Conservation (phyloP, 768 basidiomycete species). For the Lactifluus subvellereus region DNA sequence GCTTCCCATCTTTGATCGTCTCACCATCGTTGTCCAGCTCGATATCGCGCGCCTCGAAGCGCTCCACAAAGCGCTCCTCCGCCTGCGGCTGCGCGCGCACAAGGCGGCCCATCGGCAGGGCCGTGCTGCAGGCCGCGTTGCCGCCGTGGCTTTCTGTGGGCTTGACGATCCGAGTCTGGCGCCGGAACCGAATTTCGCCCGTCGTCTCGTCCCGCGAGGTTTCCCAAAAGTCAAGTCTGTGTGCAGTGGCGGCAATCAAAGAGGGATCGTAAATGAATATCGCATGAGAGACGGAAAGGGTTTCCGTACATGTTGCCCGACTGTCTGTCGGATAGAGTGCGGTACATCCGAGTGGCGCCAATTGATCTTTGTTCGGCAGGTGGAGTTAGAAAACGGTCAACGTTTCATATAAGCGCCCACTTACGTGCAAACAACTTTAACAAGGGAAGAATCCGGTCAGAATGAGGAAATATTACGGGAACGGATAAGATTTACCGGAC, state of each 20-base stretch:
- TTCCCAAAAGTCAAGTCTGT: conserved; percentile 24
- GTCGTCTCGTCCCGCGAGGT: conserved; percentile 17
- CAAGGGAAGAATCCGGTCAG: background rate
- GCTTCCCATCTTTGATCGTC: conserved; percentile 5
- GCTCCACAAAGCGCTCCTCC: conserved; percentile 19
- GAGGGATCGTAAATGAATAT: background rate
- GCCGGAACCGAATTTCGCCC: conserved; percentile 23
- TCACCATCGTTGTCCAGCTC: conserved; percentile 13
- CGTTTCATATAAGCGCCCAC: background rate
- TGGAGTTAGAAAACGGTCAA: too few relatives aligned
- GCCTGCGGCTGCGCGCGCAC: conserved; percentile 6
- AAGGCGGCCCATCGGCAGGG: conserved; percentile 14
- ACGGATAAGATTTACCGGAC: conserved; percentile 6
- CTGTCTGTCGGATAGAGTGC: conserved; percentile 17
- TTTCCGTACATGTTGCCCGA: conserved; percentile 16
- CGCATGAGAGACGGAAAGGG: too few relatives aligned
- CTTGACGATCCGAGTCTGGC: conserved; percentile 14
- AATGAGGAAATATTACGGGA: background rate
- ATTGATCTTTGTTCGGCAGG: conserved; percentile 11
- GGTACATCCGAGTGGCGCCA: conserved; percentile 24
- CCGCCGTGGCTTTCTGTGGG: background rate
- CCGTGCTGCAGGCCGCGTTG: conserved; percentile 3
- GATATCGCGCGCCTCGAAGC: conserved; percentile 23
- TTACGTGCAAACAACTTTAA: conserved; percentile 23
- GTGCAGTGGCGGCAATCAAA: background rate